Percentiles rank a stretch among this genome's conserved stretches.
phyloP scores from a whole-genome alignment of 768 basidiomycete species.

The Auriscalpium microsporum region DNA sequence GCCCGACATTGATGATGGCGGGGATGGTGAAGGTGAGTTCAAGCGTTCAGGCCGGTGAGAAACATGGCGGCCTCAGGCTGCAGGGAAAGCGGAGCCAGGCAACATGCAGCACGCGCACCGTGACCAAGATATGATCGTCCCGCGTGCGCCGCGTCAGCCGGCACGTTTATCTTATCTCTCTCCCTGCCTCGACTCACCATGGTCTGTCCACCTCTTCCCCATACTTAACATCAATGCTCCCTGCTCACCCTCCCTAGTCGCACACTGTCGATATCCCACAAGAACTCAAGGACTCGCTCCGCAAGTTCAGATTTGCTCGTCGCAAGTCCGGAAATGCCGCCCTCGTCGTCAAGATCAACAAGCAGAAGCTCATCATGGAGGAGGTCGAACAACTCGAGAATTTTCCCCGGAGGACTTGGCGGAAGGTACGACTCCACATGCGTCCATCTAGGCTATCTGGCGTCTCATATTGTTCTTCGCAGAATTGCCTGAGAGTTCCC shows the following conservation, averaged over 20 bases:
- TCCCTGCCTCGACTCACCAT: conserved; percentile 2
- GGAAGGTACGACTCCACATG: conserved; percentile 47
- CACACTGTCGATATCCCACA: conserved; percentile 82
- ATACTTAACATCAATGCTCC: no score
- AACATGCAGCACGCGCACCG: not conserved
- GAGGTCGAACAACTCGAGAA: conserved; percentile 74
- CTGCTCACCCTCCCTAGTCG: conserved; percentile 31
- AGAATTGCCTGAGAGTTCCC: conserved; percentile 86
- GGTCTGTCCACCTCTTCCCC: conserved; percentile 3
- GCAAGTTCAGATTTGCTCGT: conserved; percentile 74
- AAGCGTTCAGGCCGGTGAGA: no score
- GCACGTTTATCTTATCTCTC: not conserved
- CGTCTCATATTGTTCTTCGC: not conserved
- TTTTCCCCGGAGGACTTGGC: conserved; percentile 74
- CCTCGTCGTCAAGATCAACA: conserved; percentile 87
- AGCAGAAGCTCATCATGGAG: conserved; percentile 69
- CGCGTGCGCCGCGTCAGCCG: no score
- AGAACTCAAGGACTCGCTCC: conserved; percentile 65
- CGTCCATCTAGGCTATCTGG: no score
- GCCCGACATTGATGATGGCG: not conserved
- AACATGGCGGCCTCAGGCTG: no score
- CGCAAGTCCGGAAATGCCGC: conserved; percentile 64
- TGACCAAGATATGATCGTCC: no score
- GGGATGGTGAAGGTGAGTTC: not conserved
- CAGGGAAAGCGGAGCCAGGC: no score